Percentiles rank a stretch among this genome's conserved stretches.
These are phyloP conservation scores for Leishmania amazonensis DNA, from an alignment of 208 protist genomes.

Conservation along the genomic window DNA sequence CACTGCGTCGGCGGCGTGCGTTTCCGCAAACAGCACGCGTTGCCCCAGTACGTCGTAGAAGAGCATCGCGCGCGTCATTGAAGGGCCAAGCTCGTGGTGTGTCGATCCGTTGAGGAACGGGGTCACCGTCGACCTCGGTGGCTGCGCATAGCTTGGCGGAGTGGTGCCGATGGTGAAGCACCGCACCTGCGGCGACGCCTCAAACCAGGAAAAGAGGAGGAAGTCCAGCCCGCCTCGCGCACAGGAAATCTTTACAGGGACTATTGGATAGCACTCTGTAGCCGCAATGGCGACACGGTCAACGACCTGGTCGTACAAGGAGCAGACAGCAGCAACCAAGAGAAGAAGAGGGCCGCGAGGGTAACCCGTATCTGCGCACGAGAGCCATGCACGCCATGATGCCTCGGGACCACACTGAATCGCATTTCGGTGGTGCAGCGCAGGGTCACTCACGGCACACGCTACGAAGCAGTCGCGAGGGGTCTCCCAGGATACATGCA, in stretches of 20 bases:
- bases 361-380: conserved; percentile 17
- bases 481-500: conserved; percentile 45
- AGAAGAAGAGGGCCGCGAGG: conserved; percentile 22
- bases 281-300: no score
- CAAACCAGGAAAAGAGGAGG: conserved; percentile 70
- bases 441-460: conserved; percentile 38
- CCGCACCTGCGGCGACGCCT: conserved; percentile 52
- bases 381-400: background rate
- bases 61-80: conserved; percentile 72
- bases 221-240: conserved; percentile 46
- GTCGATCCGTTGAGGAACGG: conserved; percentile 5
- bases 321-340: conserved; percentile 23
- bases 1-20: conserved; percentile 35
- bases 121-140: background rate
- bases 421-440: conserved; percentile 3
- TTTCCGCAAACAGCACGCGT: conserved; percentile 79
- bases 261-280: conserved; percentile 4
- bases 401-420: background rate
- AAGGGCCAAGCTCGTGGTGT: conserved; percentile 13
- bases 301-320: conserved; percentile 24
- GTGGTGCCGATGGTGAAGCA: conserved; percentile 53
- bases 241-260: conserved; percentile 5
- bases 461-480: conserved; percentile 8
- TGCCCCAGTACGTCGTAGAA: conserved; percentile 78
- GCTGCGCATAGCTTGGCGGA: conserved; percentile 12